Conservation (phyloP, 2,329 filamentous ascomycete species). For the Cylindrodendrum hubeiense region DNA sequence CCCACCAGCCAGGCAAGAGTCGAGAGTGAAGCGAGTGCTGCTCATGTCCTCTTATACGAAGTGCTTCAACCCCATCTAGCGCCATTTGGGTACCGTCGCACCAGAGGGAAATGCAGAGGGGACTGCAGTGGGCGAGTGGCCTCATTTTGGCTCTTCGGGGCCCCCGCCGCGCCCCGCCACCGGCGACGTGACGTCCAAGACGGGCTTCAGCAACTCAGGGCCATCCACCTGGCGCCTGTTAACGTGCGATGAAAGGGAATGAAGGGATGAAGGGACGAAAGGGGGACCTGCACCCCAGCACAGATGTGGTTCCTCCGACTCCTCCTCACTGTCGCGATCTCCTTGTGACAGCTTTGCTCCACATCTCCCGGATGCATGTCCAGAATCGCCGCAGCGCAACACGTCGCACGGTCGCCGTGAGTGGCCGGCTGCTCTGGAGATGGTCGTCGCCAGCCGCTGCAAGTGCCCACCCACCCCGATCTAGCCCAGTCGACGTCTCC, state of each 20-base stretch:
- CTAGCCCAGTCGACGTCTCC: slow-evolving; percentile 40
- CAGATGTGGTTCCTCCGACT: slow-evolving; percentile 33
- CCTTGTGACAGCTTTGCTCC: slow-evolving; percentile 40
- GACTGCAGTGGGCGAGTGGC: slow-evolving; percentile 25
- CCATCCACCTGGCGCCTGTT: slow-evolving; percentile 26
- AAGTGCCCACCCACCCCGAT: slow-evolving; percentile 46
- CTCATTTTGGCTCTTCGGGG: slow-evolving; percentile 24
- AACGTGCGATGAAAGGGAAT: slow-evolving; percentile 23
- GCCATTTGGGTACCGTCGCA: slow-evolving; percentile 11
- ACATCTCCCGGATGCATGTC: slow-evolving; percentile 40
- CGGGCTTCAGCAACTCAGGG: slow-evolving; percentile 12
- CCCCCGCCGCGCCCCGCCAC: slow-evolving; percentile 36
- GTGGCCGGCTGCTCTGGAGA: slow-evolving; percentile 31
- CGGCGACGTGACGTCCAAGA: slow-evolving; percentile 16
- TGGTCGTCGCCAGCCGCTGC: slow-evolving; percentile 39
- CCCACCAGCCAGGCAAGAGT: slow-evolving; percentile 20
- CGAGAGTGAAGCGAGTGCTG: slow-evolving; percentile 14
- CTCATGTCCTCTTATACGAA: slow-evolving; percentile 31
- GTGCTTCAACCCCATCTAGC: slow-evolving; percentile 4
- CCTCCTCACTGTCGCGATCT: slow-evolving; percentile 31
- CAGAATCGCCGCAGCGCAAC: slow-evolving; percentile 40
- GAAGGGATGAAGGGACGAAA: slow-evolving; percentile 21
- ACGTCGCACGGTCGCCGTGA: slow-evolving; percentile 41
- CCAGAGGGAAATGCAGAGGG: slow-evolving; percentile 24
- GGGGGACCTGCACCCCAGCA: slow-evolving; percentile 37